Evolutionary conservation across 2,329 filamentous ascomycete species (phyloP), one percentile per base, ranked within the genome.

Genomic region (Aspergillus sp.): DNA sequence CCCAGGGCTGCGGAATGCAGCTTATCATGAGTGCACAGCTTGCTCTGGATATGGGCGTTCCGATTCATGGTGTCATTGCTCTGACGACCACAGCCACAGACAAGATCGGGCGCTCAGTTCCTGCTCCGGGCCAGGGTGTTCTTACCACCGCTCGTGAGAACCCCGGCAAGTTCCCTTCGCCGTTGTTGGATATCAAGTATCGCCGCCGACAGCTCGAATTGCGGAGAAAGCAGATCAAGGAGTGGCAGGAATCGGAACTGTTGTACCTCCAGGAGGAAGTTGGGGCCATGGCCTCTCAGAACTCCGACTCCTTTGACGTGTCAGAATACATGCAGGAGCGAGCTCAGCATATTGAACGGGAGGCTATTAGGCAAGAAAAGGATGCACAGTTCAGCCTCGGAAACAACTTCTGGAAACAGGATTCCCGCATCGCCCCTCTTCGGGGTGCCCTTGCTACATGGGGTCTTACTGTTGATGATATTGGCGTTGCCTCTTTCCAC

Each of bases 391-490:
- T 88, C 78, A 96, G 92, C 79, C 86, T 96, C 69, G 95, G 96
- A 74, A 99, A 99, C 84, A 92, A 90, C 80, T 99, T 99, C 87
- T 99, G 96, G 95, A 97, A 95, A 84, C 89, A 91, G 72, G 94
- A 99, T 75, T 82, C 92, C 49, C 89, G 87, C 71, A 99, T 99
- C 73, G 94, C 95, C 72, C 95, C 96, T 73, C 87, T 99, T 49
- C 93, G 95, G 75, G 95, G 95, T 79, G 92, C 95, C 59, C 86
- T 99, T 64, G 96, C 95, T 53, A 98, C 94, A 11, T 99, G 95
- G 95, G 95, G 94, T 74, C 89, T 99, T 57, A 98, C 95, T 12
- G 91, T 99, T 66, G 95, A 99, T 72, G 95, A 99, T 71, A 87
- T 99, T 39, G 90, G 85, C 68, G 92, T 99, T 64, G 94, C 95